These are phyloP conservation scores for Phytophthora citricola DNA, from an alignment of 352 stramenopile species.

Conservation along the genomic window DNA sequence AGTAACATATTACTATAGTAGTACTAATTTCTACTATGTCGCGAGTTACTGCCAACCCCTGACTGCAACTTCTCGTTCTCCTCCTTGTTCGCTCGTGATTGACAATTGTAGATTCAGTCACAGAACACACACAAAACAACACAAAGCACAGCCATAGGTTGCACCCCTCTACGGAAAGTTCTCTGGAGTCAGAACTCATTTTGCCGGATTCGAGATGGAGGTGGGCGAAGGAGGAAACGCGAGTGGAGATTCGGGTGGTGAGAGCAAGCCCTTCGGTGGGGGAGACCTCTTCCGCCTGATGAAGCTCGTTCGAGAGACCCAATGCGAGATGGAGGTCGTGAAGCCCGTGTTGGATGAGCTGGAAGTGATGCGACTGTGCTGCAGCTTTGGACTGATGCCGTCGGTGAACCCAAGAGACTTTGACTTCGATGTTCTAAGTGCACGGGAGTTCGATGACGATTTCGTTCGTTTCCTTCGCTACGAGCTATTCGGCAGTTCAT, in stretches of 20 bases:
- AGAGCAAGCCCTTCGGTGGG: conserved; percentile 6
- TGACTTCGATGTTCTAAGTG: conserved; percentile 46
- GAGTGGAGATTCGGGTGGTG: background rate
- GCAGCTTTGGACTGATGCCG: conserved; percentile 56
- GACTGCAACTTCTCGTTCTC: no score
- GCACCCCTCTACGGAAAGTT: no score
- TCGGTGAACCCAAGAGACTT: conserved; percentile 61
- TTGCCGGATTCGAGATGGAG: conserved; percentile 10
- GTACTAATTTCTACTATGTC: no score
- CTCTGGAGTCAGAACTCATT: conserved; percentile 4
- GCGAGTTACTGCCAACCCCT: no score
- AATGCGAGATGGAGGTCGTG: conserved; percentile 73
- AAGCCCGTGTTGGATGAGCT: conserved; percentile 79
- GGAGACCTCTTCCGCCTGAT: conserved; percentile 55
- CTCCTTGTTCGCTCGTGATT: no score
- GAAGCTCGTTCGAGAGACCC: conserved; percentile 49
- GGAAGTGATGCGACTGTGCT: conserved; percentile 73
- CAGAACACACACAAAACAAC: no score
- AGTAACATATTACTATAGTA: no score
- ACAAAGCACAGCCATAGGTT: no score
- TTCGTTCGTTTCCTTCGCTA: conserved; percentile 64
- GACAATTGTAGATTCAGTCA: no score
- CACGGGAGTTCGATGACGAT: conserved; percentile 68
- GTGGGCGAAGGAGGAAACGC: conserved; percentile 1
- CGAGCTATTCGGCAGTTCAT: conserved; percentile 45